Base-by-base conservation (phyloP, 1,284 basidiomycete genomes). In the Cryptococcus floricola region DNA sequence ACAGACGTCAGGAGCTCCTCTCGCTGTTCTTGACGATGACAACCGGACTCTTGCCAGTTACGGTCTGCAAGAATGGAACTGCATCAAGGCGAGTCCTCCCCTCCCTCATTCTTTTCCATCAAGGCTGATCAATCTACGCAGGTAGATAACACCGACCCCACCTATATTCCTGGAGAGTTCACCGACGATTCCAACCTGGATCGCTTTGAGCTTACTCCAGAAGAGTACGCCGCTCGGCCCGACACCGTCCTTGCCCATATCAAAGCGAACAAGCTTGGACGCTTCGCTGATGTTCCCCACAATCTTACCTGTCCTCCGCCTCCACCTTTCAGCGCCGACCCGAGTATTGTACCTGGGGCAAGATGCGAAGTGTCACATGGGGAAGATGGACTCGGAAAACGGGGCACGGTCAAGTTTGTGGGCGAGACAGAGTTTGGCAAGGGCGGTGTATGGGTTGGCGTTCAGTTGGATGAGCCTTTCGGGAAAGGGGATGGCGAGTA, bases 401-500 rank as follows among this genome's bases (percentile, higher is more conserved):
- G 91, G 27, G 95, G 95, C 0, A 87, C 86, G 0, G 85, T 98
- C 23, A 81, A 86, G 9, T 98, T 87, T 67, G 85, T 94, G 12
- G 96, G 96, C 0, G 71, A 78, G 27, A 91, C 93, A 0, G 80
- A 82, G 52, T 96, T 98, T 68, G 85, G 85, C 37, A 84, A 81
- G 49, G 71, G 71, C 28, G 73, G 71, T 0, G 71, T 84, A 0
- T 98, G 95, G 95, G 83, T 98, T 2, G 96, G 95, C 0, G 81
- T 98, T 7, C 90, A 96, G 75, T 91, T 95, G 67, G 96, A 98
- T 71, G 96, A 98, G 69, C 95, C 96, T 1, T 82, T 92, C 12
- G 94, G 95, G 12, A 97, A 94, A 78, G 94, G 95, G 62, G 89
- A 98, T 73, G 95, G 95, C 63, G 86, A 86, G 90, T 94, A 74